Evolutionary conservation across 202 grass and related monocot genomes (phyloP), one percentile per base, ranked within the genome.

Genomic region (Setaria italica): DNA sequence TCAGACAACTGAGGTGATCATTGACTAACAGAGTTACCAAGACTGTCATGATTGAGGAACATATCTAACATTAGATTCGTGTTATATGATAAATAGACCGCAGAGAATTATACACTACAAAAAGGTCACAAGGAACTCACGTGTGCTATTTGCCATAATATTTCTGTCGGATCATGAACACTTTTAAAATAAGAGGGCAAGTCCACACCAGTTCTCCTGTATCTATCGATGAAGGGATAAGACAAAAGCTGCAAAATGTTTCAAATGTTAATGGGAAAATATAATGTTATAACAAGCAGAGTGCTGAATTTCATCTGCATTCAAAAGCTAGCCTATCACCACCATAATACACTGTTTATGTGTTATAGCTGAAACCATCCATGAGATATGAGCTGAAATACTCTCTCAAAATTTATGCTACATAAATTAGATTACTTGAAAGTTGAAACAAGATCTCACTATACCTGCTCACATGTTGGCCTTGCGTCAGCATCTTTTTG

Each of bases 211-310:
- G 73, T 50, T 73, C 72, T 74, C 62, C 86, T 85, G 62, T 97
- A 97, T 72, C 80, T 92, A 55, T 81, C 94, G 41, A 97, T 94
- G 67, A 97, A 97, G 60, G 94, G 92, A 67, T 97, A 92, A 56
- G 78, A 88, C 54, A 97, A 55, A 79, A 97, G 88, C 94, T 94
- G 81, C 58, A 91, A 34, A 59, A 79, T 47, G 35, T 79, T 42
- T 15, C 84, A 33, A 46, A 85, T 67, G 42, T 39, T 68, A 80
- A 74, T 71, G 4, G 4, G 29, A 63, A 63, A 46, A 81, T 66
- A 67, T 48, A 79, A 68, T 51, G n/a, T 13, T 47, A 75, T 21
- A 19, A 34, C 7, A 37, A 83, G 30, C 34, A 82, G 11, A 65
- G 21, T 53, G 20, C 41, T 46, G 41, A 5, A 60, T 49, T 71